Percentiles rank a stretch among this genome's conserved stretches.
These are phyloP conservation scores for Gypsophila paniculata DNA, from an alignment of 179 eudicot genomes.

Conservation along the genomic window DNA sequence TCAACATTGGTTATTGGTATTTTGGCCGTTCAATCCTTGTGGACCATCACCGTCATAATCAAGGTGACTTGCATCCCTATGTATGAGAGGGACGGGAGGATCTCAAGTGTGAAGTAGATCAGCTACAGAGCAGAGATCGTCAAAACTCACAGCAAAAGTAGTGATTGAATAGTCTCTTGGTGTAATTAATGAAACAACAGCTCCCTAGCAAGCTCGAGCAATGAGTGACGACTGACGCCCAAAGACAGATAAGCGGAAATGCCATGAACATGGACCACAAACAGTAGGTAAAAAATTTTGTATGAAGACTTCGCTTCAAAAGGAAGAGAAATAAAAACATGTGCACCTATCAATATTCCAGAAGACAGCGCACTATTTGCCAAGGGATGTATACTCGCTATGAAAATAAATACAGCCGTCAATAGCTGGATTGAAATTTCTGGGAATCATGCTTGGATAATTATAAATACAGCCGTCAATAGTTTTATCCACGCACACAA, in stretches of 20 bases:
- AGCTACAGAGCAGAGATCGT: background rate
- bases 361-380: background rate
- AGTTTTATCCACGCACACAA: background rate
- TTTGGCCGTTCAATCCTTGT: background rate
- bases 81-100: background rate
- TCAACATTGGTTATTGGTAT: background rate
- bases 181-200: background rate
- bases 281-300: background rate
- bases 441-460: background rate
- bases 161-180: background rate
- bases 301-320: background rate
- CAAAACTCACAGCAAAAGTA: background rate
- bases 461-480: background rate
- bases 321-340: background rate
- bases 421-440: background rate
- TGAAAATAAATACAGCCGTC: background rate
- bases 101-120: background rate
- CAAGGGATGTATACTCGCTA: background rate
- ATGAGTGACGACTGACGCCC: background rate
- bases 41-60: slow-evolving; percentile 1
- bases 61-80: background rate
- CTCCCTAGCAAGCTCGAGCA: background rate
- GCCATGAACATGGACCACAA: no score
- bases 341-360: background rate
- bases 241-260: background rate